Evolutionary conservation across 106 monocot species (phyloP), one percentile per base, ranked within the genome.

Genomic region (Apostasia ramifera): DNA sequence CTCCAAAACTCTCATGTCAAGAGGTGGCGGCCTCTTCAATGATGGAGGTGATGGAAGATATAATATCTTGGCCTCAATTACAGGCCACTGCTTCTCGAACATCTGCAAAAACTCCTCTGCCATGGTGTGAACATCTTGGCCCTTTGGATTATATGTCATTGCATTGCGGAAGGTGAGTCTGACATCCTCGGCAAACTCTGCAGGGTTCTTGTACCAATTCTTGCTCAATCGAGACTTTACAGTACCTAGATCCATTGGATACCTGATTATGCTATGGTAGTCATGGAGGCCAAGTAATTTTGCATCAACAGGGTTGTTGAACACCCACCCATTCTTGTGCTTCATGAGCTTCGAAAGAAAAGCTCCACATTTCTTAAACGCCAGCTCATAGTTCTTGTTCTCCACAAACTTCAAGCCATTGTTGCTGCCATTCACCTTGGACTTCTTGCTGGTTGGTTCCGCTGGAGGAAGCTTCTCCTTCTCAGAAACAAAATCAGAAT

Each of bases 211-310:
- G 57, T 92, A 92, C 64, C 66, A 78, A 53, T 85, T 80, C 54
- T 78, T 78, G 40, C 51, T 67, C 14, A 92, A 79, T 26, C 88
- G 80, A 8, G 69, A 57, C 41, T 83, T 81, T 1, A 92, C 70
- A 1, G 88, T 88, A 26, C 92, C 88, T 44, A 92, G 79, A 55
- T 92, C 92, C 92, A 92, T 92, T 9, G 92, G 92, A 62, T 81
- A 66, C 40, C 66, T 74, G 51, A 92, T 79, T 37, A 83, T 76
- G 52, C 40, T 74, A 55, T 85, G 77, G 13, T 92, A 92, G 59
- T 88, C 88, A 55, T 78, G 75, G 14, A 88, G 73, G 41, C 81
- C 74, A 50, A 92, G 88, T 8, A 55, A 71, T 49, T 81, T 80
- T 11, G 77, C 88, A 57, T 92, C 88, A 12, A 92, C 92, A 0